Conservation (phyloP, 2,329 filamentous ascomycete species). For the Endoconidiophora laricicola region DNA sequence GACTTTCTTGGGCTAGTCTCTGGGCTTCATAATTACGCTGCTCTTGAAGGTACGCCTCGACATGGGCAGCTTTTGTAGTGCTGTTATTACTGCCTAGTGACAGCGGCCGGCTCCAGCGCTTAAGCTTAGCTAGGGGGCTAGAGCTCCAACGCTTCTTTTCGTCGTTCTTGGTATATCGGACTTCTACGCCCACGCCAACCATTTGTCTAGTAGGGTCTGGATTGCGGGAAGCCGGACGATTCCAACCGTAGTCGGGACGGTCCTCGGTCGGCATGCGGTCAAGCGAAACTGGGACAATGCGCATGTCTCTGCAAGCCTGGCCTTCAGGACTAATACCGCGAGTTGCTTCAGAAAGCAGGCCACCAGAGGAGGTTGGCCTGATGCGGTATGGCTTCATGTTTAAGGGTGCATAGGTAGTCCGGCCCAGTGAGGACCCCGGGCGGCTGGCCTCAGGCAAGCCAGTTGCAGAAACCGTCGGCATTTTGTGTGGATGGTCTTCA, state of each 20-base stretch:
- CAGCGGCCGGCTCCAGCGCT: slow-evolving; percentile 8
- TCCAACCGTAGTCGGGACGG: slow-evolving; percentile 12
- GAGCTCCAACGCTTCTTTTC: slow-evolving; percentile 13
- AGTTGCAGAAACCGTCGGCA: neutral
- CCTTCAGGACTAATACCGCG: neutral
- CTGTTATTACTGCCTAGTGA: slow-evolving; percentile 4
- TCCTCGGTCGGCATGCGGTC: slow-evolving; percentile 7
- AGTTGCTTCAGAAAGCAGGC: neutral
- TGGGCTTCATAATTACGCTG: slow-evolving; percentile 14
- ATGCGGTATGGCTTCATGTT: slow-evolving; percentile 1
- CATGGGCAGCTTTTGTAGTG: slow-evolving; percentile 3
- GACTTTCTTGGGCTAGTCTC: slow-evolving; percentile 14
- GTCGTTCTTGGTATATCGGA: too few species aligned
- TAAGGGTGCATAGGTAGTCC: slow-evolving; percentile 8
- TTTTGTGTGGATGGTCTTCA: too few species aligned
- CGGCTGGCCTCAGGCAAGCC: neutral
- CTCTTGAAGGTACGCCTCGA: slow-evolving; percentile 8
- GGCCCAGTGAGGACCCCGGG: neutral
- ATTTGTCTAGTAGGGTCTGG: too few species aligned
- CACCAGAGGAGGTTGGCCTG: slow-evolving; percentile 3
- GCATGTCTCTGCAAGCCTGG: neutral
- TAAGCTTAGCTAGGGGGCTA: slow-evolving; percentile 4
- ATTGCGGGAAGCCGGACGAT: slow-evolving; percentile 1
- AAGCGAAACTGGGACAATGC: slow-evolving; percentile 8
- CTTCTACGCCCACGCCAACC: too few species aligned